Evolutionary conservation across 2,329 filamentous ascomycete genomes (phyloP), one percentile per base, ranked within the genome.

Genomic region (Fusarium sp.): DNA sequence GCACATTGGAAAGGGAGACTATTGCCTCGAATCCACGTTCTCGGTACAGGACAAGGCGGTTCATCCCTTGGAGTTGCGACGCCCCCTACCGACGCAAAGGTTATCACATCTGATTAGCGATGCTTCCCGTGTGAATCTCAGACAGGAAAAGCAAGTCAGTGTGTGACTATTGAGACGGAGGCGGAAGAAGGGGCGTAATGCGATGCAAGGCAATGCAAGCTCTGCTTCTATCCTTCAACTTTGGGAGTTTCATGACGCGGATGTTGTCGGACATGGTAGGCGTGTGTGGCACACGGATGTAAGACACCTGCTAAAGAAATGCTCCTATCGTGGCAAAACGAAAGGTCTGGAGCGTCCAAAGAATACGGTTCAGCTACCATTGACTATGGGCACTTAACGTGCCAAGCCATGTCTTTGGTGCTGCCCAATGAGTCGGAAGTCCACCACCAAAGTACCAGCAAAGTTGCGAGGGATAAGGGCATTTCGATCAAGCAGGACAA

Each of bases 221-320:
- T 47, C 11, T 65, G 39, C 45, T 64, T 64, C 60, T 41, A n/a
- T 45, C 20, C 16, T 36, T 38, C 57, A 22, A 35, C 51, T 44
- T 28, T 57, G 35, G 55, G 44, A 63, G 72, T 72, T 76, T 77
- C 72, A 74, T 72, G 66, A 72, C 74, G 70, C 74, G 71, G 68
- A 64, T 64, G 56, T 72, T 65, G 68, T 69, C 68, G 72, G 70
- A 63, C 71, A 68, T 55, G 44, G 63, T 66, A 63, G 56, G 61
- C 48, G 58, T 71, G 63, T 76, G 72, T 75, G 74, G 70, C 74
- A 75, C 70, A 58, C 65, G 51, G 38, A 47, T 66, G 58, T 74
- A 59, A 76, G 72, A 77, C 74, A 75, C 18, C 68, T 31, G 22
- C 65, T 51, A 44, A 38, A 58, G 48, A 39, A 33, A 68, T 74